Conservation (phyloP, 2,329 filamentous ascomycete species). For the Penicillium fuscoglaucum region DNA sequence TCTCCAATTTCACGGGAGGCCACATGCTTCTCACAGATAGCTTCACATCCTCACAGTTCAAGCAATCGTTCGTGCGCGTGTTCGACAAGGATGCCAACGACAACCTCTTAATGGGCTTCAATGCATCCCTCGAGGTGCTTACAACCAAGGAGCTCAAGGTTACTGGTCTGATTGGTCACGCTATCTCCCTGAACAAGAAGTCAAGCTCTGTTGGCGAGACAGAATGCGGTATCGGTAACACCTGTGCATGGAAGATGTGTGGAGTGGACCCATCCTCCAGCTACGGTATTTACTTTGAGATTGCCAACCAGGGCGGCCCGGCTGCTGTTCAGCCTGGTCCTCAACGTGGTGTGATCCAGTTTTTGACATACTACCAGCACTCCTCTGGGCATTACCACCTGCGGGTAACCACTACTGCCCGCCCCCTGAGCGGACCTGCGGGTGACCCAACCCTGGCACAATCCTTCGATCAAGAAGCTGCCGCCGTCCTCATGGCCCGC, state of each 20-base stretch:
- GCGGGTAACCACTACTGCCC: constrained; percentile 88
- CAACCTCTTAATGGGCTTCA: constrained; percentile 97
- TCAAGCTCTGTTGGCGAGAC: constrained; percentile 96
- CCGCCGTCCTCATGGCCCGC: constrained; percentile 96
- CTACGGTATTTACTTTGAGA: constrained; percentile 97
- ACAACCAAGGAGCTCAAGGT: constrained; percentile 99
- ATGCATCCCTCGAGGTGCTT: constrained; percentile 89
- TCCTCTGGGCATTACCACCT: constrained; percentile 95
- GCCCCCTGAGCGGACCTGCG: constrained; percentile 87
- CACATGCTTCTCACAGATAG: constrained; percentile 99
- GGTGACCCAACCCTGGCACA: constrained; percentile 94
- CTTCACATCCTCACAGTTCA: constrained; percentile 99
- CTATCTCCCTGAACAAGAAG: constrained; percentile 96
- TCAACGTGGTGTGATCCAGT: constrained; percentile 95
- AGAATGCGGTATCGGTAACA: constrained; percentile 97
- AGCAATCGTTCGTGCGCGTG: constrained; percentile 93
- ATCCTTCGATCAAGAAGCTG: constrained; percentile 97
- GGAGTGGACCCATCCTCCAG: constrained; percentile 92
- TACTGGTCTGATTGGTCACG: constrained; percentile 93
- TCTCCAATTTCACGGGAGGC: constrained; percentile 92
- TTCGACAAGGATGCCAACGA: constrained; percentile 97
- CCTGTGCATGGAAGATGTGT: constrained; percentile 99
- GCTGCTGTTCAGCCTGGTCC: constrained; percentile 80
- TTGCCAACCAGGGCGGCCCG: constrained; percentile 87
- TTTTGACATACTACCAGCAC: constrained; percentile 98